A percentile compares a stretch with the other conserved stretches of the same genome.
Evolutionary conservation across 805 yeast genomes (phyloP).

Genomic region (Ogataea dorogensis): DNA sequence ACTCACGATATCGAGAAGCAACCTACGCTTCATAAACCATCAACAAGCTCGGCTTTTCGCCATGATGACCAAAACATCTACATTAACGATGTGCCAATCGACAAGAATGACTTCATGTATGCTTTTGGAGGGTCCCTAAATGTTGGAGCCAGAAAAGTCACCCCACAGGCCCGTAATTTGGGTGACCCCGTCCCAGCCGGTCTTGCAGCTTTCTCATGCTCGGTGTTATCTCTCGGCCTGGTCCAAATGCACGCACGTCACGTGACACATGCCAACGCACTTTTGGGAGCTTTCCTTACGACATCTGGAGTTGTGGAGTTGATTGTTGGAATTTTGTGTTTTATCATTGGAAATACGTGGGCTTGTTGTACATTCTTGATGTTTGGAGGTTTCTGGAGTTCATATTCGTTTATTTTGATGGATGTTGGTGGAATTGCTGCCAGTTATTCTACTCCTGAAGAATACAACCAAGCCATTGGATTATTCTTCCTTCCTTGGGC

Average conservation of each 20-base stretch:
- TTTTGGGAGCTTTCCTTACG: constrained; percentile 46
- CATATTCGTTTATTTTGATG: constrained; percentile 46
- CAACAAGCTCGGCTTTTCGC: constrained; percentile 31
- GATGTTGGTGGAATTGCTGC: constrained; percentile 42
- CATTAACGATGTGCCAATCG: constrained; percentile 43
- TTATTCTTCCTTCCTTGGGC: constrained; percentile 52
- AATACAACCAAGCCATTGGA: constrained; percentile 45
- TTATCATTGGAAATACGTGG: constrained; percentile 52
- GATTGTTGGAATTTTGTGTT: constrained; percentile 51
- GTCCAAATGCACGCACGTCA: constrained; percentile 45
- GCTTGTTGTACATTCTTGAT: constrained; percentile 51
- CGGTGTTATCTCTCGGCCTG: constrained; percentile 48
- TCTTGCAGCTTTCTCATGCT: constrained; percentile 45
- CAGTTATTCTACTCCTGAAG: constrained; percentile 38
- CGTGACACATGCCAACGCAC: constrained; percentile 41
- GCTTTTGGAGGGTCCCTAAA: constrained; percentile 64
- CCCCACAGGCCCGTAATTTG: constrained; percentile 26
- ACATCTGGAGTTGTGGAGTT: constrained; percentile 51
- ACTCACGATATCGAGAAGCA: constrained; percentile 31
- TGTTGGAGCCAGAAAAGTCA: constrained; percentile 38
- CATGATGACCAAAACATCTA: constrained; percentile 42
- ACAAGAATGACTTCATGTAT: constrained; percentile 52
- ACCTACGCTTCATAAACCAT: constrained; percentile 14
- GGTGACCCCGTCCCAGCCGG: constrained; percentile 58
- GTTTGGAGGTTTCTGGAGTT: constrained; percentile 57